Conservation (phyloP, 257 asterid species). For the Prunella vulgaris region DNA sequence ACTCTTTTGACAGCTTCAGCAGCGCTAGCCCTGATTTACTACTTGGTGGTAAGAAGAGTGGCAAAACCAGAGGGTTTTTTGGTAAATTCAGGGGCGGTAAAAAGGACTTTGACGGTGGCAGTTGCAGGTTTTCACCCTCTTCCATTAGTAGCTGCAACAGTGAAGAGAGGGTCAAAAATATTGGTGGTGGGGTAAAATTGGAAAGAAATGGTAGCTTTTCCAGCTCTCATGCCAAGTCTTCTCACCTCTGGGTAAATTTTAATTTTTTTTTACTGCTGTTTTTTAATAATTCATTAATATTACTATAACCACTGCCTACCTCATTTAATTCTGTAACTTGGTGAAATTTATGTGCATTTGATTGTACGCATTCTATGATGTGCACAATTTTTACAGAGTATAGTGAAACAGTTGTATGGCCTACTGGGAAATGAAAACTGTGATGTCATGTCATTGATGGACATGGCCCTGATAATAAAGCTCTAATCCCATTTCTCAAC, state of each 20-base stretch:
- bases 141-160: conserved; percentile 24
- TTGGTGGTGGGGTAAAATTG: conserved; percentile 12
- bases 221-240: conserved; percentile 33
- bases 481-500: background rate
- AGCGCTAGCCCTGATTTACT: conserved; percentile 25
- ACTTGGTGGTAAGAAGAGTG: conserved; percentile 23
- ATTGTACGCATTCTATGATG: too few relatives aligned
- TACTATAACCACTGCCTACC: too few relatives aligned
- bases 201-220: conserved; percentile 57
- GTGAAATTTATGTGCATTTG: background rate
- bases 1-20: conserved; percentile 24
- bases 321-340: background rate
- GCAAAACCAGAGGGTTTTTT: conserved; percentile 21
- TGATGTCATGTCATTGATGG: too few relatives aligned
- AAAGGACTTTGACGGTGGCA: conserved; percentile 26
- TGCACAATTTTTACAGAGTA: too few relatives aligned
- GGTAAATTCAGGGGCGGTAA: conserved; percentile 31
- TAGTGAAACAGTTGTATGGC: background rate
- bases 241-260: conserved; percentile 58
- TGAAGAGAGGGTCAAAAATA: conserved; percentile 3
- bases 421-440: background rate
- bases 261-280: background rate
- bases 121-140: conserved; percentile 42
- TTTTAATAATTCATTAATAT: background rate
- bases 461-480: background rate